Conservation (phyloP, 2,329 filamentous ascomycete species). For the Penicillium sclerotiorum region DNA sequence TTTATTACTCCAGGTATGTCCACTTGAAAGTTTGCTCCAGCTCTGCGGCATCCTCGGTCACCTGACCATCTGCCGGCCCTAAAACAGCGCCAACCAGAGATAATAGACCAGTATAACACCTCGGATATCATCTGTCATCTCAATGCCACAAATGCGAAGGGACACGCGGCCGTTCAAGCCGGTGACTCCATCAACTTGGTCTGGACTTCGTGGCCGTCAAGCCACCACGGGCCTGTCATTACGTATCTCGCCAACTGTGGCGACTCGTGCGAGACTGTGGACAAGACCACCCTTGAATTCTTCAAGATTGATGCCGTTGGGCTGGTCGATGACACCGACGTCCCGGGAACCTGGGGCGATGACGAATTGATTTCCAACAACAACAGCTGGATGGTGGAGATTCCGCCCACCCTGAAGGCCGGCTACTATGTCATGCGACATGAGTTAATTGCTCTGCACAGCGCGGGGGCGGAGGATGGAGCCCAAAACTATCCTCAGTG, state of each 20-base stretch:
- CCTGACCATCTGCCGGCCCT: too few species aligned
- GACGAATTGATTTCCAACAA: conserved; percentile 55
- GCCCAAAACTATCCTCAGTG: conserved; percentile 59
- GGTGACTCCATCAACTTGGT: conserved; percentile 60
- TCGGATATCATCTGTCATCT: conserved; percentile 65
- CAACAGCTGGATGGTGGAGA: conserved; percentile 49
- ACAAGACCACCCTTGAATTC: conserved; percentile 57
- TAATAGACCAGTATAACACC: conserved; percentile 44
- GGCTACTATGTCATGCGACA: conserved; percentile 56
- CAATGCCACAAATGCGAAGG: conserved; percentile 52
- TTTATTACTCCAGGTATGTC: conserved; percentile 49
- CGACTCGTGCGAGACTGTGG: conserved; percentile 56
- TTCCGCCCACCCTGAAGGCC: conserved; percentile 48
- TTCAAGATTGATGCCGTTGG: conserved; percentile 65
- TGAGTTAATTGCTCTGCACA: conserved; percentile 56
- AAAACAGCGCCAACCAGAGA: too few species aligned
- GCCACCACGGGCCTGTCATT: conserved; percentile 64
- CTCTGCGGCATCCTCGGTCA: too few species aligned
- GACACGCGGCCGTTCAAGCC: conserved; percentile 58
- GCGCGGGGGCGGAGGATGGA: conserved; percentile 43
- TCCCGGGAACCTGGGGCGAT: conserved; percentile 56
- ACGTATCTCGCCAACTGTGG: conserved; percentile 63
- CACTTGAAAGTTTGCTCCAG: too few species aligned
- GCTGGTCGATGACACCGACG: conserved; percentile 46
- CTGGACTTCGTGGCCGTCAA: conserved; percentile 67